A percentile compares a stretch with the other conserved stretches of the same genome.
phyloP scores from a whole-genome alignment of 805 yeast genomes.

The Brettanomyces bruxellensis region DNA sequence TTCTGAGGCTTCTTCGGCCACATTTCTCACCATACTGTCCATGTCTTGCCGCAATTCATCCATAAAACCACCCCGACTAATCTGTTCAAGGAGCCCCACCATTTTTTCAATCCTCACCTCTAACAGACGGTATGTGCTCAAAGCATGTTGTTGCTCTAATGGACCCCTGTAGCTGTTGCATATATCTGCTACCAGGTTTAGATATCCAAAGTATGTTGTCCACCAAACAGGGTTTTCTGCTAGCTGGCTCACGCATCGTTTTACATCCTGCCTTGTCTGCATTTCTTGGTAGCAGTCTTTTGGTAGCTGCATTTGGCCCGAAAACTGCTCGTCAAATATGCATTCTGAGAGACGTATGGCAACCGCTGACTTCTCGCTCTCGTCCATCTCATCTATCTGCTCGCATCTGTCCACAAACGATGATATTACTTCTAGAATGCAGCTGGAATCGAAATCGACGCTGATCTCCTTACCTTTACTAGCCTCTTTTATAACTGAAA shows the following conservation, averaged over 20 bases:
- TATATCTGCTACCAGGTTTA: constrained; percentile 6
- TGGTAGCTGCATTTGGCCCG: not conserved
- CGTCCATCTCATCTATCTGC: not conserved
- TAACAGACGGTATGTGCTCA: not conserved
- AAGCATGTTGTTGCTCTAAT: constrained; percentile 1
- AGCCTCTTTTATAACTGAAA: not conserved
- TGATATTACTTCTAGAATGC: not conserved
- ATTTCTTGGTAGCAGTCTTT: not conserved
- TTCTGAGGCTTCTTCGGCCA: too few relatives aligned
- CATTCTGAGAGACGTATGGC: constrained; percentile 12
- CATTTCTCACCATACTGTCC: too few relatives aligned
- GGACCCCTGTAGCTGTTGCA: constrained; percentile 4
- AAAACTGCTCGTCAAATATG: constrained; percentile 4
- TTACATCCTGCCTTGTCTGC: not conserved
- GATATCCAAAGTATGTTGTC: constrained; percentile 17
- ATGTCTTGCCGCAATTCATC: not conserved
- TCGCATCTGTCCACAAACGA: not conserved
- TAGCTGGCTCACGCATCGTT: constrained; percentile 7
- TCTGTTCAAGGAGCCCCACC: not conserved
- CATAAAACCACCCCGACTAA: not conserved
- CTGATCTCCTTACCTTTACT: not conserved
- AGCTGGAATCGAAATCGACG: not conserved
- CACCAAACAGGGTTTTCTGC: constrained; percentile 6
- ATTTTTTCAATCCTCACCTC: not conserved
- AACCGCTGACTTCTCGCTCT: not conserved